Evolutionary conservation across 495 filamentous ascomycete species (phyloP).

Genomic region (Halenospora varia): DNA sequence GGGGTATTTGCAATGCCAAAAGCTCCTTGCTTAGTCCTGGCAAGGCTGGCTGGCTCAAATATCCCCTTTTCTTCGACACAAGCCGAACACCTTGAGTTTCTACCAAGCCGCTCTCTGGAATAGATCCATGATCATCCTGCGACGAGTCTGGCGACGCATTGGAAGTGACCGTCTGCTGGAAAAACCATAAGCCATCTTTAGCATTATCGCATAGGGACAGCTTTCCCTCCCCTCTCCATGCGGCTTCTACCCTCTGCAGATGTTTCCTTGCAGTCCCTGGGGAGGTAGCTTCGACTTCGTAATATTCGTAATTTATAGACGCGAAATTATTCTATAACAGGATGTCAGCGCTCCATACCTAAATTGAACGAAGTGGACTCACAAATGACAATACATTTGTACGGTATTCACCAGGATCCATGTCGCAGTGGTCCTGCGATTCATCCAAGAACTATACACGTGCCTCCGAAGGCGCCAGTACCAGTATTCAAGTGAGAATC

Average conservation of each 20-base stretch:
- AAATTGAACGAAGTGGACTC: constrained; percentile 1
- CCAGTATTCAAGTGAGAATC: background rate
- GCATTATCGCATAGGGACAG: constrained; percentile 44
- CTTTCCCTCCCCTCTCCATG: constrained; percentile 44
- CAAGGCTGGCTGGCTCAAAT: constrained; percentile 41
- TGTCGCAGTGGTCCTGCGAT: background rate
- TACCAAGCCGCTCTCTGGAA: constrained; percentile 20
- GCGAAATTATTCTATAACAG: constrained; percentile 21
- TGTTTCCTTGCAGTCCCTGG: constrained; percentile 7
- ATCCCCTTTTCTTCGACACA: constrained; percentile 37
- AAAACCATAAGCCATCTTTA: constrained; percentile 47
- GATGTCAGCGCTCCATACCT: background rate
- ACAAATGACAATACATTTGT: constrained; percentile 30
- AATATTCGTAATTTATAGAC: constrained; percentile 25
- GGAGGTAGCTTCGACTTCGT: constrained; percentile 15
- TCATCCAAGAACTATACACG: background rate
- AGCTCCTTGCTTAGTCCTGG: constrained; percentile 32
- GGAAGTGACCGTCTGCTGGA: constrained; percentile 29
- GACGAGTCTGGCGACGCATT: constrained; percentile 27
- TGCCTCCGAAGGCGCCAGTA: background rate
- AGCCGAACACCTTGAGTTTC: constrained; percentile 38
- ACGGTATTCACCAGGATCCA: constrained; percentile 26
- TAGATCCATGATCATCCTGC: constrained; percentile 1
- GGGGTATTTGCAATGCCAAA: constrained; percentile 35
- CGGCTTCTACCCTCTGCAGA: constrained; percentile 36